These are phyloP conservation scores for Diutina sp. DNA, from an alignment of 1,139 yeast genomes.

Conservation along the genomic window DNA sequence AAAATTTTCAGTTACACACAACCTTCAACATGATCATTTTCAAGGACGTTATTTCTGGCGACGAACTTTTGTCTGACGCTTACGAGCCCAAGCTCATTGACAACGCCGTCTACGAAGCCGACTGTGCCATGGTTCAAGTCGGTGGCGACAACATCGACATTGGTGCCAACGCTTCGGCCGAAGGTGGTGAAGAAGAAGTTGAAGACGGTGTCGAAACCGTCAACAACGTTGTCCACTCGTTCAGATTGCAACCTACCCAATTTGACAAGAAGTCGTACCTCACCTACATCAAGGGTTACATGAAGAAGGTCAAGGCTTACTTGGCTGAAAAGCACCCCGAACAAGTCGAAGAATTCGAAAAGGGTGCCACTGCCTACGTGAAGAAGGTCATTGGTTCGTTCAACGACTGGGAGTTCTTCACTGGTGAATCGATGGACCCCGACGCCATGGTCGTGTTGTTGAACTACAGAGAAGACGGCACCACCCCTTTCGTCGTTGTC, in stretches of 20 bases:
- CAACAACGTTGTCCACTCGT: constrained; percentile 96
- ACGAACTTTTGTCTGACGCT: constrained; percentile 96
- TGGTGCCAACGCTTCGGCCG: constrained; percentile 99
- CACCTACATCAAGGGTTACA: constrained; percentile 95
- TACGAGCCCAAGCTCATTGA: constrained; percentile 81
- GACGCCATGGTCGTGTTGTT: constrained; percentile 95
- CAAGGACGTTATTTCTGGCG: constrained; percentile 78
- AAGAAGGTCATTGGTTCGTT: constrained; percentile 91
- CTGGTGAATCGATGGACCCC: constrained; percentile 99
- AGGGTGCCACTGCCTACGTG: constrained; percentile 91
- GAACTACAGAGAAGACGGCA: constrained; percentile 99
- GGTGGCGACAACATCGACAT: constrained; percentile 85
- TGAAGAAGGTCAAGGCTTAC: constrained; percentile 87
- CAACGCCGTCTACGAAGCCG: constrained; percentile 90
- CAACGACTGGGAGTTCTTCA: constrained; percentile 98
- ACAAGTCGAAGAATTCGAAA: constrained; percentile 74
- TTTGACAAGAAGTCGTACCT: constrained; percentile 97
- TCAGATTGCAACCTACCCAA: constrained; percentile 90
- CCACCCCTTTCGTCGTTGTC: constrained; percentile 92
- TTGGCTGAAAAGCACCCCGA: constrained; percentile 87
- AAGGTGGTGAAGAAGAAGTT: constrained; percentile 64
- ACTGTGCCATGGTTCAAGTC: constrained; percentile 84
- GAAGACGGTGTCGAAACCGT: constrained; percentile 84
- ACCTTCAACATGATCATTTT: constrained; percentile 25
- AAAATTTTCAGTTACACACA: background rate